Evolutionary conservation across 2,329 filamentous ascomycete genomes (phyloP).

Genomic region (Chaetomium olivaceum): DNA sequence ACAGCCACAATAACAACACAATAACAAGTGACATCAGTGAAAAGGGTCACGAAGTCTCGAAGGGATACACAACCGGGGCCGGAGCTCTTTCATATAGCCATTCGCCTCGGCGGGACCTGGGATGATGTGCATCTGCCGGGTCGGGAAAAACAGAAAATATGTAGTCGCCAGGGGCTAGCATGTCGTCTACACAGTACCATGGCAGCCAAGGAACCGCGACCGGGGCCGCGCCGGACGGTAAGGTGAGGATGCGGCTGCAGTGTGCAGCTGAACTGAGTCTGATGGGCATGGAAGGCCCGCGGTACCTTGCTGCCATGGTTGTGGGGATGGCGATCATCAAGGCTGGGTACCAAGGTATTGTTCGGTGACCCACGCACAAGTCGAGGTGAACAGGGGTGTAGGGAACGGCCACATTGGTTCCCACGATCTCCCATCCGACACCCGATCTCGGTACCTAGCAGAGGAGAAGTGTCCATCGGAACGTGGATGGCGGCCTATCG

Average conservation of each 20-base stretch:
- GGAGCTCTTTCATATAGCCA: constrained; percentile 11
- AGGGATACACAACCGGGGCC: neutral
- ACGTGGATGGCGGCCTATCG: neutral
- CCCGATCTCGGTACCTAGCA: constrained; percentile 9
- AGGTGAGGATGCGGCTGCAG: constrained; percentile 23
- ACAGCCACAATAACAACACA: neutral
- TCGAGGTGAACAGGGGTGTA: constrained; percentile 4
- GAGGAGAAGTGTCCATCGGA: neutral
- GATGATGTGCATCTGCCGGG: constrained; percentile 9
- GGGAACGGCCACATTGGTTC: constrained; percentile 1
- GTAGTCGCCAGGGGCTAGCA: constrained; percentile 1
- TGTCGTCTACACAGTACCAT: neutral
- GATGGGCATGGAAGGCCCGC: constrained; percentile 17
- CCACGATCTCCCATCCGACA: constrained; percentile 11
- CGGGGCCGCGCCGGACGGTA: constrained; percentile 3
- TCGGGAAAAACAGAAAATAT: constrained; percentile 13
- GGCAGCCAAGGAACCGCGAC: neutral
- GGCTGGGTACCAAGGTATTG: constrained; percentile 3
- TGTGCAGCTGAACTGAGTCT: constrained; percentile 21
- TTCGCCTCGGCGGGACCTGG: constrained; percentile 5
- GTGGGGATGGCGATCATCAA: constrained; percentile 21
- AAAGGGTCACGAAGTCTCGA: neutral
- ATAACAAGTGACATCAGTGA: neutral
- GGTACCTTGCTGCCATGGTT: constrained; percentile 15
- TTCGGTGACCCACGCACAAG: constrained; percentile 10